phyloP scores from a whole-genome alignment of 306 rosid genomes.

The Quercus ilex region DNA sequence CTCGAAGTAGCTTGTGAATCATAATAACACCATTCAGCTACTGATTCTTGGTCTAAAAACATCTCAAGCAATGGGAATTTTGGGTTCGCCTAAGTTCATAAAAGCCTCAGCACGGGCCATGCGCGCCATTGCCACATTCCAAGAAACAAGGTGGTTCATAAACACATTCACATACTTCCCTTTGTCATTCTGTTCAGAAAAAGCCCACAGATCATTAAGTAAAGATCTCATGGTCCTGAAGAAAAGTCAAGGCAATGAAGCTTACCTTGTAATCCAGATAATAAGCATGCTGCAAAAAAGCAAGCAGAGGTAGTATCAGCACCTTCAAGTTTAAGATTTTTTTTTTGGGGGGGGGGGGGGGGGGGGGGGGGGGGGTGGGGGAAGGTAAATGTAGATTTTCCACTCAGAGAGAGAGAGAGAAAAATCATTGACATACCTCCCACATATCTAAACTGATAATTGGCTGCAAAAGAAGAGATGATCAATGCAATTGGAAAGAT shows the following conservation, averaged over 20 bases:
- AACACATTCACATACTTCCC: slow-evolving; percentile 68
- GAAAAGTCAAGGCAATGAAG: neutral
- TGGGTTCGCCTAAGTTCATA: slow-evolving; percentile 87
- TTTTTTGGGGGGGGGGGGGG: too few relatives aligned
- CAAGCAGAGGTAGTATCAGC: slow-evolving; percentile 26
- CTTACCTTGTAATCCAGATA: slow-evolving; percentile 89
- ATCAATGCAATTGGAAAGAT: slow-evolving; percentile 20
- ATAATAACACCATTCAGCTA: neutral
- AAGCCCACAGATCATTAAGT: slow-evolving; percentile 10
- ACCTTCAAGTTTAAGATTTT: slow-evolving; percentile 1
- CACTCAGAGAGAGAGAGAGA: slow-evolving; percentile 14
- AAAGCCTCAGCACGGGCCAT: slow-evolving; percentile 68
- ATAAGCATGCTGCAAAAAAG: slow-evolving; percentile 80
- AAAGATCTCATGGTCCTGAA: slow-evolving; percentile 1
- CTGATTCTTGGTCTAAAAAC: neutral
- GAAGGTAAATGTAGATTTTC: neutral
- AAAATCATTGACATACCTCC: slow-evolving; percentile 63
- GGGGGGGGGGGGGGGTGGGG: fast-evolving
- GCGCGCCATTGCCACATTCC: slow-evolving; percentile 71
- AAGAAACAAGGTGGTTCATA: slow-evolving; percentile 84
- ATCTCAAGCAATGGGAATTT: slow-evolving; percentile 67
- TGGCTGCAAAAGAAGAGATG: slow-evolving; percentile 65
- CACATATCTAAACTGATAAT: slow-evolving; percentile 85
- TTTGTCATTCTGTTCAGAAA: slow-evolving; percentile 72
- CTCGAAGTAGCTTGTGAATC: neutral